Evolutionary conservation across 352 stramenopile genomes (phyloP).

Genomic region (Elongisporangium anandrum): DNA sequence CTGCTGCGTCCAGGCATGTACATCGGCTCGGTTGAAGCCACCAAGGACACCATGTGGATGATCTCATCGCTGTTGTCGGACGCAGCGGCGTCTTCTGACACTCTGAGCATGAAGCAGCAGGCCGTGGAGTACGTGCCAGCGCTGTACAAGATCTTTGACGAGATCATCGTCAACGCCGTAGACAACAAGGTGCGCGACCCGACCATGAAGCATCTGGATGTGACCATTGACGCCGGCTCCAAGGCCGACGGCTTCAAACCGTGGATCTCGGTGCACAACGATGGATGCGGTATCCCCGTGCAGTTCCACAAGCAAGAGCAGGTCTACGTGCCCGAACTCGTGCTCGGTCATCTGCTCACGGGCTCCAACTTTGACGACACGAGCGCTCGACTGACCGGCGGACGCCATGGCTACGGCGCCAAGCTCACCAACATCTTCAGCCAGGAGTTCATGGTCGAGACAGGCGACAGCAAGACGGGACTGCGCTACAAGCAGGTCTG

Average conservation of each 20-base stretch:
- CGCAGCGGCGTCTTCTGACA: constrained; percentile 8
- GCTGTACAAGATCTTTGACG: constrained; percentile 99
- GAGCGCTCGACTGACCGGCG: constrained; percentile 96
- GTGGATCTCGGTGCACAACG: constrained; percentile 97
- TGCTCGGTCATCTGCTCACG: constrained; percentile 98
- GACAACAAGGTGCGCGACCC: constrained; percentile 91
- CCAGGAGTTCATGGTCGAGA: constrained; percentile 98
- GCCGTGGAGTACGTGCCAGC: constrained; percentile 77
- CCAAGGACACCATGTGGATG: constrained; percentile 80
- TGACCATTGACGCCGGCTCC: constrained; percentile 58
- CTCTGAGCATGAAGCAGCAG: constrained; percentile 63
- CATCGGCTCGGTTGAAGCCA: constrained; percentile 83
- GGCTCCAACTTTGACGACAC: constrained; percentile 99
- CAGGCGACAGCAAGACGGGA: constrained; percentile 86
- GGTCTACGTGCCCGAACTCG: constrained; percentile 97
- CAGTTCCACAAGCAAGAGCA: constrained; percentile 96
- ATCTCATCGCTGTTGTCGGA: constrained; percentile 38
- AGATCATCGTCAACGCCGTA: constrained; percentile 99
- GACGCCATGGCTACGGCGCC: constrained; percentile 93
- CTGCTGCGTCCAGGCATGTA: constrained; percentile 90
- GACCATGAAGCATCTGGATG: constrained; percentile 69
- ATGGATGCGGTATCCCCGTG: constrained; percentile 97
- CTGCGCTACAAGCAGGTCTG: constrained; percentile 90
- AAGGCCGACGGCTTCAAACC: constrained; percentile 52
- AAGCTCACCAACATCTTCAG: constrained; percentile 99